Percentiles rank a stretch among this genome's conserved stretches.
phyloP scores from a whole-genome alignment of 2,329 filamentous ascomycete genomes.

The Phialophora macrospora region DNA sequence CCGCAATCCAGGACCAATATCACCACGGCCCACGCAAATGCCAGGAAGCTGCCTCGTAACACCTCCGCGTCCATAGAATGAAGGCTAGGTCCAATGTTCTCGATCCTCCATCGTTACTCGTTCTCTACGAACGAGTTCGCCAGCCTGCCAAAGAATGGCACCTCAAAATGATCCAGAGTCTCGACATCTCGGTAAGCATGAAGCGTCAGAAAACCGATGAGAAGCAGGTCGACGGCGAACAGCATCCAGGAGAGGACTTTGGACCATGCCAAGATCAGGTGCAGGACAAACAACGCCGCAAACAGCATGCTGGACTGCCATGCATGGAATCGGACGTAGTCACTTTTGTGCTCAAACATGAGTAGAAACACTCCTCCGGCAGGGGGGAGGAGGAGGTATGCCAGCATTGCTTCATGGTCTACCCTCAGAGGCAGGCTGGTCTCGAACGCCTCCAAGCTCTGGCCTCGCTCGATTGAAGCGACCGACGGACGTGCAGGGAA shows the following conservation, averaged over 20 bases:
- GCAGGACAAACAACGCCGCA: constrained; percentile 69
- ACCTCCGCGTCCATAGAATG: not conserved
- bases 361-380: constrained; percentile 82
- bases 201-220: constrained; percentile 77
- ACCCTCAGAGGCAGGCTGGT: constrained; percentile 85
- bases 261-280: constrained; percentile 86
- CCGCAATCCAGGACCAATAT: not conserved
- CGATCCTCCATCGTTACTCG: constrained; percentile 58
- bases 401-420: constrained; percentile 87
- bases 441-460: constrained; percentile 79
- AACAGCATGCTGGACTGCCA: constrained; percentile 92
- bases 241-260: constrained; percentile 81
- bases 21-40: not conserved
- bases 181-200: constrained; percentile 83
- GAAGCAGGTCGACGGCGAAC: constrained; percentile 72
- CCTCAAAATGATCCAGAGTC: constrained; percentile 72
- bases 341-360: constrained; percentile 88
- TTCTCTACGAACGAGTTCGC: constrained; percentile 91
- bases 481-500: constrained; percentile 40
- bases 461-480: constrained; percentile 55
- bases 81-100: not conserved
- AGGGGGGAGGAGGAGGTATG: constrained; percentile 84
- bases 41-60: not conserved
- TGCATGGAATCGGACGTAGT: constrained; percentile 96
- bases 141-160: constrained; percentile 82